Evolutionary conservation across 768 basidiomycete species (phyloP).

Genomic region (Trametes maxima): DNA sequence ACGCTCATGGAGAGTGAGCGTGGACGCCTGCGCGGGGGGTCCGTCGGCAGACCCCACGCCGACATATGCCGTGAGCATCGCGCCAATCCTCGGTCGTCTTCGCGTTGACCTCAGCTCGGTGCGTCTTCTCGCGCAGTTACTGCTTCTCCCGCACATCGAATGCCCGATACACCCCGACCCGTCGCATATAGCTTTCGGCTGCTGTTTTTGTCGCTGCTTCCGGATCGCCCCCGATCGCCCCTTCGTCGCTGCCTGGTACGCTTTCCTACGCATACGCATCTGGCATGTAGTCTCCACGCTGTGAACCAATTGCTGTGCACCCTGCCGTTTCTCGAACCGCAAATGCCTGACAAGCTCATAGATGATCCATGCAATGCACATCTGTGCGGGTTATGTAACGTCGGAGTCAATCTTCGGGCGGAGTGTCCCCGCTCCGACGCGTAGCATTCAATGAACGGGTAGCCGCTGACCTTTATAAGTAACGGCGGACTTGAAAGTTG

Average conservation of each 20-base stretch:
- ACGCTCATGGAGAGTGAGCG: background rate
- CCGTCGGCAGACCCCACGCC: background rate
- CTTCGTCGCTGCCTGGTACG: background rate
- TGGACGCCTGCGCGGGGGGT: background rate
- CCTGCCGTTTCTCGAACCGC: conserved; percentile 2
- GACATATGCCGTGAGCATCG: background rate
- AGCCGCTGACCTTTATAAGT: too few relatives aligned
- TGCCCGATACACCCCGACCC: background rate
- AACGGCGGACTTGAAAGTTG: too few relatives aligned
- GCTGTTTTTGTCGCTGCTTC: conserved; percentile 13
- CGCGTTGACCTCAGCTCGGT: too few relatives aligned
- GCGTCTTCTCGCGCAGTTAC: conserved; percentile 3
- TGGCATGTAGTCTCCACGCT: conserved; percentile 19
- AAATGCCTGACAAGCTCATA: conserved; percentile 11
- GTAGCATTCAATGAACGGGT: background rate
- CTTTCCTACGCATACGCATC: conserved; percentile 16
- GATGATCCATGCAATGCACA: background rate
- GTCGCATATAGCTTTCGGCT: conserved; percentile 8
- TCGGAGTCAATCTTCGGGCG: conserved; percentile 11
- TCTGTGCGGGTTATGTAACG: conserved; percentile 7
- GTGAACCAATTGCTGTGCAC: conserved; percentile 12
- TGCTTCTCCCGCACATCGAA: background rate
- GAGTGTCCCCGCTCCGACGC: background rate
- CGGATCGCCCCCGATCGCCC: conserved; percentile 11
- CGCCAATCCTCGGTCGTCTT: background rate